These are phyloP conservation scores for Botrytis porri DNA, from an alignment of 2,329 filamentous ascomycete genomes.

Conservation along the genomic window DNA sequence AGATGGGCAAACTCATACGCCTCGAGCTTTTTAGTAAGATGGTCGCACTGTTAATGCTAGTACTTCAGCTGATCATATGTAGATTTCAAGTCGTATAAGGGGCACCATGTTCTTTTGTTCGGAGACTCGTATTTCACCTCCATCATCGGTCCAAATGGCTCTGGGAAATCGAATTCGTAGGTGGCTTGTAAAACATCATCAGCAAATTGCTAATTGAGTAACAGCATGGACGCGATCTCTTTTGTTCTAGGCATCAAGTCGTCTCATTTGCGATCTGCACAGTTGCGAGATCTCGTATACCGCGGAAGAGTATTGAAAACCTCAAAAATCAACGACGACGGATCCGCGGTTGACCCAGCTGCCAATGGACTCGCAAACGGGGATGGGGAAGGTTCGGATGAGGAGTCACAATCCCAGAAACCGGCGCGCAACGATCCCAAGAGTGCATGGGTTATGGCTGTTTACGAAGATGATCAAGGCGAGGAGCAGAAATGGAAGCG, in stretches of 20 bases:
- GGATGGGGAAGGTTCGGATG: constrained; percentile 53
- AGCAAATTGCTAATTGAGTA: constrained; percentile 29
- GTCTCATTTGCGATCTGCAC: constrained; percentile 90
- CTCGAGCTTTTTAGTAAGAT: constrained; percentile 87
- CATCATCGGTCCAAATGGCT: constrained; percentile 99
- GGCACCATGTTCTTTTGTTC: constrained; percentile 89
- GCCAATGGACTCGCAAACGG: constrained; percentile 62
- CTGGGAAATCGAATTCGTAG: constrained; percentile 96
- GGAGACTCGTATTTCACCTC: constrained; percentile 99
- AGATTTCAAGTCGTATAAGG: constrained; percentile 99
- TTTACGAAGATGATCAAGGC: constrained; percentile 95
- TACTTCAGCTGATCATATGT: constrained; percentile 24
- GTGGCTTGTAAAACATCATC: constrained; percentile 44
- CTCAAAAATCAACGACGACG: constrained; percentile 88
- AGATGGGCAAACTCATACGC: constrained; percentile 93
- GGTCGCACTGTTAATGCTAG: constrained; percentile 13
- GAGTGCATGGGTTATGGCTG: constrained; percentile 98
- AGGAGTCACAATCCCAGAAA: constrained; percentile 58
- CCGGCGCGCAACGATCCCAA: constrained; percentile 80
- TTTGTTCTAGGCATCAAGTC: constrained; percentile 99
- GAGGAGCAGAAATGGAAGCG: constrained; percentile 96
- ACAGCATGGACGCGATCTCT: constrained; percentile 96
- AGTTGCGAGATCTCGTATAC: constrained; percentile 93
- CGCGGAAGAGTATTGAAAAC: constrained; percentile 90
- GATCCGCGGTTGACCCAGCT: constrained; percentile 54